phyloP scores from a whole-genome alignment of 2,329 filamentous ascomycete species.

The Botryosphaeria dothidea region DNA sequence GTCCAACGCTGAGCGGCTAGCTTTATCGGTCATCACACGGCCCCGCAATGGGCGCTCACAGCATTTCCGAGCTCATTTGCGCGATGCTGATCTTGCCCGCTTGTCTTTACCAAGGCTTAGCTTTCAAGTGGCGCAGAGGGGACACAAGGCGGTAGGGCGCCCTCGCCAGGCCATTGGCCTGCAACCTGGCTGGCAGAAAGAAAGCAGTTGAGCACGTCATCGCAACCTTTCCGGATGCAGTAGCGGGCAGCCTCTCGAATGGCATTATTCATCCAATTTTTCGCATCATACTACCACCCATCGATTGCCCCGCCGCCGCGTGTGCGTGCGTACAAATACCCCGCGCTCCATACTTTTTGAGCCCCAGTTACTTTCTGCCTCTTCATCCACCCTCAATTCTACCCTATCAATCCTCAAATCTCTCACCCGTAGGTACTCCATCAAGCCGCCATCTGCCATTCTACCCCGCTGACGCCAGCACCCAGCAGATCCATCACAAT shows the following conservation, averaged over 20 bases:
- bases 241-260: background rate
- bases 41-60: background rate
- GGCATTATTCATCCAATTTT: slow-evolving; percentile 18
- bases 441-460: background rate
- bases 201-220: slow-evolving; percentile 6
- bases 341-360: background rate
- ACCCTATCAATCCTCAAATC: background rate
- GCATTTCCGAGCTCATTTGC: background rate
- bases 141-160: background rate
- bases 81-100: slow-evolving; percentile 13
- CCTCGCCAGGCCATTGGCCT: background rate
- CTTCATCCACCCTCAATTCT: background rate
- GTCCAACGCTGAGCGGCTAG: background rate
- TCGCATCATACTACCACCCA: slow-evolving; percentile 15
- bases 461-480: background rate
- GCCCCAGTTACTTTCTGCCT: background rate
- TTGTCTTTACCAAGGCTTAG: slow-evolving; percentile 7
- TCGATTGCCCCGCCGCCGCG: background rate
- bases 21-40: background rate
- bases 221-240: slow-evolving; percentile 7
- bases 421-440: background rate
- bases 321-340: slow-evolving; percentile 14
- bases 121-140: background rate
- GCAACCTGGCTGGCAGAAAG: background rate
- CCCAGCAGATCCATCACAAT: slow-evolving; percentile 12